Conservation (phyloP, 495 filamentous ascomycete genomes). For the Hypomontagnella monticulosa region DNA sequence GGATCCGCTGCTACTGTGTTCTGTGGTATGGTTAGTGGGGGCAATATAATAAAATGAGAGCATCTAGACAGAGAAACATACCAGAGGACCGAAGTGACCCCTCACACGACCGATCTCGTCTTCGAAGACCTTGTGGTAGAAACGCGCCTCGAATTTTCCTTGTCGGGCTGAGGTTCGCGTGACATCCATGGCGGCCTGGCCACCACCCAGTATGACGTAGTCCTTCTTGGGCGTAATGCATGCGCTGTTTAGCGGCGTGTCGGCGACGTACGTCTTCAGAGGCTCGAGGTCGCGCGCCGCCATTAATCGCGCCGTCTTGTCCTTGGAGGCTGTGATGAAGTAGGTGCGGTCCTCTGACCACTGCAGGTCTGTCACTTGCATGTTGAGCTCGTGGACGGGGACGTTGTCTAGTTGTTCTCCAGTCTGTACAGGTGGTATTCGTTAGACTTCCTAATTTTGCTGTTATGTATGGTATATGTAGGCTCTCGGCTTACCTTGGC, state of each 20-base stretch:
- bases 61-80: conserved; percentile 56
- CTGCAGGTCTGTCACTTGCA: conserved; percentile 90
- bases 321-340: conserved; percentile 97
- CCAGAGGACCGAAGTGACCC: conserved; percentile 95
- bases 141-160: conserved; percentile 98
- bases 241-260: conserved; percentile 97
- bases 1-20: conserved; percentile 86
- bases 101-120: conserved; percentile 97
- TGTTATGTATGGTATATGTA: background rate
- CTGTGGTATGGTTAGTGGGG: conserved; percentile 21
- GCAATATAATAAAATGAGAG: background rate
- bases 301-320: conserved; percentile 92
- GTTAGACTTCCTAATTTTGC: conserved; percentile 18
- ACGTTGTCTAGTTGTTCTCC: conserved; percentile 83
- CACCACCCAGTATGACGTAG: conserved; percentile 95
- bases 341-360: conserved; percentile 94
- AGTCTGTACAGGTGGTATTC: conserved; percentile 58
- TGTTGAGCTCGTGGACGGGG: conserved; percentile 82
- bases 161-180: conserved; percentile 93
- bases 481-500: conserved; percentile 70
- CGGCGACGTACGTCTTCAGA: conserved; percentile 89
- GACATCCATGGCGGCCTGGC: conserved; percentile 98
- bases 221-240: conserved; percentile 94
- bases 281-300: conserved; percentile 84
- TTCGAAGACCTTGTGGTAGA: conserved; percentile 99